Percentiles rank a stretch among this genome's conserved stretches.
Conservation (phyloP, 192 early-diverging fungal genomes). For the Nowakowskiella sp. region DNA sequence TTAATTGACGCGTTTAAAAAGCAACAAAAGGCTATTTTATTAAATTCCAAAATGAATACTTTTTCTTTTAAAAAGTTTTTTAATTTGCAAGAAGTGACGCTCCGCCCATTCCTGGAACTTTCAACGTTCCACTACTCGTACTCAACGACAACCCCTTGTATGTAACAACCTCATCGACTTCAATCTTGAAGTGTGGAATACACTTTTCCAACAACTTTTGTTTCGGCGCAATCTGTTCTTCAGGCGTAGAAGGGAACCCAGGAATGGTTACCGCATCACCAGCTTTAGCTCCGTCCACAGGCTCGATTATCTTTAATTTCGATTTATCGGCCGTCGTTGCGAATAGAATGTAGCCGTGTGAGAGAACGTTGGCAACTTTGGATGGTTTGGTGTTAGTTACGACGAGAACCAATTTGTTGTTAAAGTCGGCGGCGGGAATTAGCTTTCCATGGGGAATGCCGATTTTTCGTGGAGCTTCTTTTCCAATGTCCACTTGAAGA, state of each 20-base stretch:
- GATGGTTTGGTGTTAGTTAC: constrained; percentile 58
- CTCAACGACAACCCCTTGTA: constrained; percentile 49
- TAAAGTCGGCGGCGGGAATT: constrained; percentile 47
- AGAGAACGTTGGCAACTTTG: constrained; percentile 54
- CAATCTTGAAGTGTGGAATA: constrained; percentile 38
- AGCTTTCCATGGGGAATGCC: constrained; percentile 57
- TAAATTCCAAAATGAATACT: no score
- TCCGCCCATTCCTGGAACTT: no score
- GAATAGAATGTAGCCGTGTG: constrained; percentile 58
- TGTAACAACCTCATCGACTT: constrained; percentile 33
- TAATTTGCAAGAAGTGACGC: no score
- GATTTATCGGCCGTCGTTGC: constrained; percentile 47
- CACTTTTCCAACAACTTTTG: constrained; percentile 57
- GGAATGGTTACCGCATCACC: constrained; percentile 49
- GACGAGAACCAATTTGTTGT: constrained; percentile 46
- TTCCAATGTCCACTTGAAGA: constrained; percentile 47
- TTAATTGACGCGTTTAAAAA: no score
- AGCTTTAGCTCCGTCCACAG: constrained; percentile 37
- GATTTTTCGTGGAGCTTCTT: constrained; percentile 49
- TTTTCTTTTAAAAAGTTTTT: no score
- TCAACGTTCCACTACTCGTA: constrained; percentile 37
- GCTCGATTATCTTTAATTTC: constrained; percentile 47
- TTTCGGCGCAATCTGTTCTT: constrained; percentile 52
- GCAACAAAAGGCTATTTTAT: no score
- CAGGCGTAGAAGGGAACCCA: constrained; percentile 36